A percentile compares a stretch with the other conserved stretches of the same genome.
These are phyloP conservation scores for Heritiera littoralis DNA, from an alignment of 345 rosid genomes.

Conservation along the genomic window DNA sequence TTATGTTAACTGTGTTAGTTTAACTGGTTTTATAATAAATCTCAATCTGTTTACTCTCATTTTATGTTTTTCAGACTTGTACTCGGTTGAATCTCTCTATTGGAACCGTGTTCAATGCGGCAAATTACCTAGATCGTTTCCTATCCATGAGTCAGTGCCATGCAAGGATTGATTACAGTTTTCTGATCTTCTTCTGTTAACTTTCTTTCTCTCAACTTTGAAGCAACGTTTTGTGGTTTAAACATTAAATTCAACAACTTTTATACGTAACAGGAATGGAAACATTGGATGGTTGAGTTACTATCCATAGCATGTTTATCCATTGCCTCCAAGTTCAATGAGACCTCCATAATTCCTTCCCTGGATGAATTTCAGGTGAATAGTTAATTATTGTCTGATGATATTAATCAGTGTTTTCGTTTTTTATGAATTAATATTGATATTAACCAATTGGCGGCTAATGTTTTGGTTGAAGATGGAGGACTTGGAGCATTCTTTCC, in stretches of 20 bases:
- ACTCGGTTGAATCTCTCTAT: conserved; percentile 45
- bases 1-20: neutral
- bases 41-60: conserved; percentile 23
- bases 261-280: conserved; percentile 52
- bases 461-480: conserved; percentile 40
- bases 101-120: conserved; percentile 51
- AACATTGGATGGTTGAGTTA: conserved; percentile 70
- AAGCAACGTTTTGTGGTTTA: neutral
- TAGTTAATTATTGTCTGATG: neutral
- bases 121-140: conserved; percentile 62
- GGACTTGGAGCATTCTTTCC: conserved; percentile 58
- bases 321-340: conserved; percentile 65
- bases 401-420: neutral
- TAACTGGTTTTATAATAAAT: conserved; percentile 15
- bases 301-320: conserved; percentile 62
- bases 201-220: neutral
- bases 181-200: neutral
- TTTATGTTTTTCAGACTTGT: conserved; percentile 39
- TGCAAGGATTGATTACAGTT: conserved; percentile 34
- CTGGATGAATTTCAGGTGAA: conserved; percentile 67
- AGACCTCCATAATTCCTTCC: conserved; percentile 38
- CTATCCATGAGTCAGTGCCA: conserved; percentile 45
- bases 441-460: neutral
- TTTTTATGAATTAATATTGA: neutral
- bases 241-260: neutral